These are phyloP conservation scores for Albophoma yamanashiensis DNA, from an alignment of 2,329 filamentous ascomycete genomes.

Conservation along the genomic window DNA sequence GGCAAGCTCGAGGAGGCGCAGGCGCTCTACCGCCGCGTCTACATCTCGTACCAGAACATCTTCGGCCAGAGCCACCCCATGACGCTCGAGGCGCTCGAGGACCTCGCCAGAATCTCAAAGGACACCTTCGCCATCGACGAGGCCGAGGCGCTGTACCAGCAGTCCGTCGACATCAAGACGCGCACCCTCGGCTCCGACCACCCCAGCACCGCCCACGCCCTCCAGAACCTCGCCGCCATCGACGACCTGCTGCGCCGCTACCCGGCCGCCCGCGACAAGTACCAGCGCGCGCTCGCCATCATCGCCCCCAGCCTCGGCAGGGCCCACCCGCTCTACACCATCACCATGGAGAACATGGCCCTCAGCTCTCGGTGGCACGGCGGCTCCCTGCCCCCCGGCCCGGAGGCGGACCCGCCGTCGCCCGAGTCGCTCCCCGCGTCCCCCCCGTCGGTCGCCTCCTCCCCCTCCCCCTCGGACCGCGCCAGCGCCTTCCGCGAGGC, in stretches of 20 bases:
- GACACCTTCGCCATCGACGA: slow-evolving; percentile 15
- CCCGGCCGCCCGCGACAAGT: slow-evolving; percentile 10
- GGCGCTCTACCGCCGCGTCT: slow-evolving; percentile 12
- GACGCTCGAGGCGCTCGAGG: slow-evolving; percentile 15
- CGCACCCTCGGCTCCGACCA: slow-evolving; percentile 11
- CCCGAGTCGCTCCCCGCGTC: not conserved
- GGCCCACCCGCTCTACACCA: slow-evolving; percentile 12
- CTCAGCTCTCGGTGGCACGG: slow-evolving; percentile 9
- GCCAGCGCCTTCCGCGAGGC: slow-evolving; percentile 10
- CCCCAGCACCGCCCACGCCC: slow-evolving; percentile 10
- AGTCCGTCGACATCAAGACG: slow-evolving; percentile 13
- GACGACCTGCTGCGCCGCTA: slow-evolving; percentile 12
- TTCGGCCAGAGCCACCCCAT: slow-evolving; percentile 14
- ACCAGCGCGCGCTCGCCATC: slow-evolving; percentile 11
- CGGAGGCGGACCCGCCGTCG: not conserved
- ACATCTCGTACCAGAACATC: slow-evolving; percentile 14
- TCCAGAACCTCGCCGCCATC: slow-evolving; percentile 15
- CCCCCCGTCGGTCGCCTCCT: not conserved
- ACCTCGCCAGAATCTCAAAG: slow-evolving; percentile 13
- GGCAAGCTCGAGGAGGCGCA: slow-evolving; percentile 14
- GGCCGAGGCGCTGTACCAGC: slow-evolving; percentile 14
- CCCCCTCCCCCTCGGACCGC: slow-evolving; percentile 1
- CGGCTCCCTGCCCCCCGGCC: slow-evolving; percentile 3
- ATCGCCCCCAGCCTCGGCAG: slow-evolving; percentile 10
- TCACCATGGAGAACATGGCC: slow-evolving; percentile 13